These are phyloP conservation scores for Mortierella sp. DNA, from an alignment of 371 early-diverging fungal species.

Conservation along the genomic window DNA sequence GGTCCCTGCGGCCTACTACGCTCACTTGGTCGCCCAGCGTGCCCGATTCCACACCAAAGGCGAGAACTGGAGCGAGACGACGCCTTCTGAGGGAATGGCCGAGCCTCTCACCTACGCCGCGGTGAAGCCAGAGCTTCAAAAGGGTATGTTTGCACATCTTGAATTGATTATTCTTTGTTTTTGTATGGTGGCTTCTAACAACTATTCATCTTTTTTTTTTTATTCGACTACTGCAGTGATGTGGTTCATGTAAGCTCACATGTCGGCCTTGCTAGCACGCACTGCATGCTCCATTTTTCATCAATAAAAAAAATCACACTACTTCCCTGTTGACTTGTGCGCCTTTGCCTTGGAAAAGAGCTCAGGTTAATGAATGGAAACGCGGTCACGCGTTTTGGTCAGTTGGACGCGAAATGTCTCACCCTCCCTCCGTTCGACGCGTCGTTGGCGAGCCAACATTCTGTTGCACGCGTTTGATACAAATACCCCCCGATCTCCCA, in stretches of 20 bases:
- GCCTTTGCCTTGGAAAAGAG: no score
- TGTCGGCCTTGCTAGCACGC: not conserved
- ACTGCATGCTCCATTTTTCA: not conserved
- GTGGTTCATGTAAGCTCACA: slow-evolving; percentile 21
- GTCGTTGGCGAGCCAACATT: not conserved
- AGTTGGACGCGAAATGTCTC: not conserved
- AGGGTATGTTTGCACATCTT: slow-evolving; percentile 14
- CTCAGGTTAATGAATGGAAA: no score
- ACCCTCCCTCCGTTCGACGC: not conserved
- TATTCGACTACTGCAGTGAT: slow-evolving; percentile 21
- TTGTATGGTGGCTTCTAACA: not conserved
- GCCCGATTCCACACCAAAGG: slow-evolving; percentile 72
- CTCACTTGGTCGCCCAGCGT: slow-evolving; percentile 84
- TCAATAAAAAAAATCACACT: no score
- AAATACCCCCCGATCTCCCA: not conserved
- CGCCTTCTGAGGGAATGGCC: not conserved
- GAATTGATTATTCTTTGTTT: not conserved
- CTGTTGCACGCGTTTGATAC: not conserved
- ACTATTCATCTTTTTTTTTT: not conserved
- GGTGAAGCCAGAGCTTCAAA: slow-evolving; percentile 12
- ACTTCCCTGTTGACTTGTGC: no score
- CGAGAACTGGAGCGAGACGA: slow-evolving; percentile 16
- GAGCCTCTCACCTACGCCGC: slow-evolving; percentile 3
- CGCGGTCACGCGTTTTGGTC: not conserved
- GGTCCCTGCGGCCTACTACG: slow-evolving; percentile 86